Percentiles rank a stretch among this genome's conserved stretches.
phyloP scores from a whole-genome alignment of 1,284 basidiomycete species.

The Takashimella tepidaria region DNA sequence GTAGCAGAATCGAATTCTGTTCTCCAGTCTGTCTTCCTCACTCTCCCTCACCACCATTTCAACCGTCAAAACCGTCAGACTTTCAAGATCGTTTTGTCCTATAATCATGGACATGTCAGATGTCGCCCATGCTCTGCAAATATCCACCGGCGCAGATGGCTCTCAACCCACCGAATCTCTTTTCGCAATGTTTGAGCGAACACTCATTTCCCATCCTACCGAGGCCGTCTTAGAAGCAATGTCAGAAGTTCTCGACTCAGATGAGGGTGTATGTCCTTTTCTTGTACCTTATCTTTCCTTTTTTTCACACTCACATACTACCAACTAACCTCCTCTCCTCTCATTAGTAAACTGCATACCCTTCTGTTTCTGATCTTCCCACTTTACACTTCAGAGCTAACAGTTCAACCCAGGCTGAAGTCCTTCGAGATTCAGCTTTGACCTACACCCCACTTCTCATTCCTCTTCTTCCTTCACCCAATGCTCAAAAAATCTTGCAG shows the following conservation, averaged over 20 bases:
- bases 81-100: no score
- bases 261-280: slow-evolving; percentile 8
- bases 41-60: not conserved
- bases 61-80: no score
- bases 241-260: slow-evolving; percentile 13
- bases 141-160: not conserved
- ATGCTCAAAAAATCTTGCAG: slow-evolving; percentile 10
- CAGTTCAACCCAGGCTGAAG: slow-evolving; percentile 3
- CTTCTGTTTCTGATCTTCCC: not conserved
- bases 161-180: not conserved
- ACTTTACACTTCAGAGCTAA: not conserved
- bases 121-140: not conserved
- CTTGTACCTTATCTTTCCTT: not conserved
- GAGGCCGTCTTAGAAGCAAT: slow-evolving; percentile 16
- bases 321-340: no score
- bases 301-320: no score
- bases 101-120: not conserved
- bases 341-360: no score
- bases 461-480: slow-evolving; percentile 1
- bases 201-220: not conserved
- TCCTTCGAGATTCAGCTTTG: slow-evolving; percentile 16
- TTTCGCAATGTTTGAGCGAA: not conserved
- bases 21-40: not conserved
- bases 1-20: not conserved
- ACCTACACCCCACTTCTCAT: slow-evolving; percentile 14